A percentile compares a stretch with the other conserved stretches of the same genome.
phyloP scores from a whole-genome alignment of 257 asterid species.

The Fraxinus pennsylvanica region DNA sequence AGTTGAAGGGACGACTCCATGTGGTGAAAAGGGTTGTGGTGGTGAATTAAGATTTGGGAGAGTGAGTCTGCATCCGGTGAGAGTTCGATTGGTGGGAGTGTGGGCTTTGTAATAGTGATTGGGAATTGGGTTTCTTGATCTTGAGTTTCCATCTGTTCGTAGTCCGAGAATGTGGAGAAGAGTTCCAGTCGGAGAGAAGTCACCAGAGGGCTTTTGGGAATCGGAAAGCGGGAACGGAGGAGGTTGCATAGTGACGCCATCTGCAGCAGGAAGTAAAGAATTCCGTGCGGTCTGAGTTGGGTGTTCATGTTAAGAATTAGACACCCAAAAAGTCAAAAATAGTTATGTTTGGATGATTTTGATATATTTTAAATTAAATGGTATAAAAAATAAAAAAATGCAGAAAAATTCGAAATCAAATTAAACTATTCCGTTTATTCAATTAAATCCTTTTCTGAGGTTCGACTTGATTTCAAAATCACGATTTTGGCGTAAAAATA shows the following conservation, averaged over 20 bases:
- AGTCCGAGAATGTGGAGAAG: conserved; percentile 39
- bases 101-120: conserved; percentile 30
- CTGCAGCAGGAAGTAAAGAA: not conserved
- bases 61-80: conserved; percentile 69
- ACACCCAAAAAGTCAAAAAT: no score
- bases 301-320: no score
- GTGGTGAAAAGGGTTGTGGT: conserved; percentile 92
- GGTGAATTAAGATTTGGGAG: conserved; percentile 63
- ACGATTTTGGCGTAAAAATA: no score
- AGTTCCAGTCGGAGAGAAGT: conserved; percentile 20
- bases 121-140: conserved; percentile 2
- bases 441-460: no score
- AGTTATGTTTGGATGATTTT: no score
- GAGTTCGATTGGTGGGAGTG: conserved; percentile 50
- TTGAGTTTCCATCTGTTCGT: conserved; percentile 26
- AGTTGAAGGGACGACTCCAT: conserved; percentile 85
- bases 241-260: conserved; percentile 22
- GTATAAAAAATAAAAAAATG: no score
- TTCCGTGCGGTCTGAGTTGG: not conserved
- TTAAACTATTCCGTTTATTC: no score
- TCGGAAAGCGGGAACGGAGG: conserved; percentile 7
- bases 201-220: not conserved
- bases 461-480: no score
- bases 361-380: no score
- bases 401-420: no score